phyloP scores from a whole-genome alignment of 2,329 filamentous ascomycete genomes.

The Botrytis hyacinthi region DNA sequence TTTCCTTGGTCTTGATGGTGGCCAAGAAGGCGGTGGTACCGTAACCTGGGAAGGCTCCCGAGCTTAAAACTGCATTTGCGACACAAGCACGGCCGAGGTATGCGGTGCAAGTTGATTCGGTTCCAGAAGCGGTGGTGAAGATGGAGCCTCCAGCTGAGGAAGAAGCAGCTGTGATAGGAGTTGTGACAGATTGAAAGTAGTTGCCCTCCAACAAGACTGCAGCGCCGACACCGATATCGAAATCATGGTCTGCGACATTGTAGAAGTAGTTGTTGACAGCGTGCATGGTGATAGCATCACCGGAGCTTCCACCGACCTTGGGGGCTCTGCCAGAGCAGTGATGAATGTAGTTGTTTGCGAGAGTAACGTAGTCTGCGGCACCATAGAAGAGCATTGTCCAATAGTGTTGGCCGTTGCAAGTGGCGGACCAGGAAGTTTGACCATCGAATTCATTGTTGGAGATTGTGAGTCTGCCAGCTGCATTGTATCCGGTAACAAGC shows the following conservation, averaged over 20 bases:
- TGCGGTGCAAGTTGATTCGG: constrained; percentile 16
- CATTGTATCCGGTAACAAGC: constrained; percentile 39
- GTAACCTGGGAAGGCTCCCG: not conserved
- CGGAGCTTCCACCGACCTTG: constrained; percentile 40
- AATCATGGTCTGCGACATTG: constrained; percentile 45
- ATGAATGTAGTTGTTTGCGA: constrained; percentile 45
- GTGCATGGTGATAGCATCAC: constrained; percentile 38
- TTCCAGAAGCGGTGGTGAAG: constrained; percentile 8
- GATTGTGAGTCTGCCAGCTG: constrained; percentile 43
- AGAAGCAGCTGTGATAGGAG: constrained; percentile 14
- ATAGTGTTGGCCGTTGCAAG: constrained; percentile 48
- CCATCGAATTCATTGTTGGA: constrained; percentile 49
- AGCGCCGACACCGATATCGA: constrained; percentile 40
- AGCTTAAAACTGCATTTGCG: constrained; percentile 19
- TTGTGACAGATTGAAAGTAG: constrained; percentile 43
- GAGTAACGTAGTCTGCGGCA: constrained; percentile 42
- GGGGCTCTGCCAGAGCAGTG: constrained; percentile 45
- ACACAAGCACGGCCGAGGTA: constrained; percentile 23
- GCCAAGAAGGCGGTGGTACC: not conserved
- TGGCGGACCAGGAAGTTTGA: constrained; percentile 42
- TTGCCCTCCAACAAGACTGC: constrained; percentile 46
- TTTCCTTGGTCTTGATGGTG: constrained; percentile 6
- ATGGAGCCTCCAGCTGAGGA: not conserved
- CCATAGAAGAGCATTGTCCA: constrained; percentile 45
- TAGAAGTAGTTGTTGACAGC: constrained; percentile 45